Percentiles rank a stretch among this genome's conserved stretches.
Conservation (phyloP, 768 basidiomycete genomes). For the Kwoniella shandongensis region DNA sequence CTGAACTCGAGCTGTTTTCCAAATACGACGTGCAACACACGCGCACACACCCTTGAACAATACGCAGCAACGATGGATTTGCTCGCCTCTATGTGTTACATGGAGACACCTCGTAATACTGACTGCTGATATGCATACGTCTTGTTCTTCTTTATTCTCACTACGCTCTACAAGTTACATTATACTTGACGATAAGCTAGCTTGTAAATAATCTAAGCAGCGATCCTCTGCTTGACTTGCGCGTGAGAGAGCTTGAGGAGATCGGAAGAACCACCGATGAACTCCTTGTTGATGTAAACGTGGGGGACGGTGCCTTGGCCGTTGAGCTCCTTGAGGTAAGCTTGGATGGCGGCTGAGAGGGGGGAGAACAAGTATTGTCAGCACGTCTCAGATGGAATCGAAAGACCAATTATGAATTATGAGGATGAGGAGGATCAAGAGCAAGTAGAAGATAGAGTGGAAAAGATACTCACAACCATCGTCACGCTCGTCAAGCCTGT, state of each 20-base stretch:
- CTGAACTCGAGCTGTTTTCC: too few species aligned
- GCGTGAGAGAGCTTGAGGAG: constrained; percentile 39
- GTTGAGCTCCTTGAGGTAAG: constrained; percentile 44
- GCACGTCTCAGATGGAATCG: background rate
- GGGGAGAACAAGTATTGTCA: background rate
- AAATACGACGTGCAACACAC: too few species aligned
- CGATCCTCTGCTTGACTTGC: constrained; percentile 38
- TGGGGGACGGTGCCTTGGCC: constrained; percentile 53
- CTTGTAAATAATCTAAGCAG: constrained; percentile 7
- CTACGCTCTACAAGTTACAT: background rate
- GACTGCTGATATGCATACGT: too few species aligned
- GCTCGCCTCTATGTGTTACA: too few species aligned
- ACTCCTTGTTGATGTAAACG: constrained; percentile 51
- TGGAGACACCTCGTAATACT: too few species aligned
- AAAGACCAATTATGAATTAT: background rate
- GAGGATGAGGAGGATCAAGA: background rate
- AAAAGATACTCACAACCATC: constrained; percentile 41
- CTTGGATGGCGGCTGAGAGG: constrained; percentile 49
- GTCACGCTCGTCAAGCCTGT: constrained; percentile 47
- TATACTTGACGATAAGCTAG: too few species aligned
- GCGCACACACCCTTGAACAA: too few species aligned
- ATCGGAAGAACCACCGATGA: constrained; percentile 52
- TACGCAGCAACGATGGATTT: too few species aligned
- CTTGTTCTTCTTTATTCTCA: too few species aligned
- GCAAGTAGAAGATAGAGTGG: background rate